Base-by-base conservation (phyloP, 306 rosid species). In the Sindora glabra region DNA sequence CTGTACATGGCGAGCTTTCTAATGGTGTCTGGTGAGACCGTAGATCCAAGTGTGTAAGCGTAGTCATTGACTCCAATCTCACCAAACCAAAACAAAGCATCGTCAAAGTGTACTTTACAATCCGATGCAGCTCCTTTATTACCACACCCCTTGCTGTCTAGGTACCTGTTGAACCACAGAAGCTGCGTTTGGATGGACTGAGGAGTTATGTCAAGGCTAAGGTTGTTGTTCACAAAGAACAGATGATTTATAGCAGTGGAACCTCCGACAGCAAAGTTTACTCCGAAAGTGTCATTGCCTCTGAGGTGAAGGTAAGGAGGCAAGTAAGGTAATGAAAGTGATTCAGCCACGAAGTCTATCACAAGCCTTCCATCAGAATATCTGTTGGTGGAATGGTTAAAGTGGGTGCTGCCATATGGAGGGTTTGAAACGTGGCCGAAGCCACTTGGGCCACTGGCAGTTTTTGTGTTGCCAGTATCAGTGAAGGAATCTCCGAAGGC, bases 41-140 rank as follows among this genome's bases (percentile, higher is more conserved):
- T 0, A 57, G 96, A 92, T 73, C 96, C 96, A 61, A 89, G n/a
- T 10, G 59, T 68, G 58, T 92, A 92, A 55, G 99, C 99, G 62
- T 89, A 92, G 13, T 91, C 99, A 75, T 92, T 92, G 75, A 85
- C 96, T 19, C 99, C 99, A 65, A 92, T 92, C 64, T 92, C 99
- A 36, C 99, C 99, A 48, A 92, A 81, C 99, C 99, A 92, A 48
- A 92, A 82, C 0, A 92, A 76, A 2, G 97, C 48, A 15, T 84
- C 89, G 24, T 86, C 76, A 66, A 86, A 78, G 3, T 37, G 83
- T 23, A 47, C 67, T 21, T 57, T 78, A 37, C 90, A 77, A 0
- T 26, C 57, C 3, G 75, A 41, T 17, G 73, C 65, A n/a, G 36
- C 52, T 11, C 32, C 77, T n/a, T n/a, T n/a, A n/a, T n/a, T n/a